Conservation (phyloP, 306 rosid species). For the Medicago lupulina region DNA sequence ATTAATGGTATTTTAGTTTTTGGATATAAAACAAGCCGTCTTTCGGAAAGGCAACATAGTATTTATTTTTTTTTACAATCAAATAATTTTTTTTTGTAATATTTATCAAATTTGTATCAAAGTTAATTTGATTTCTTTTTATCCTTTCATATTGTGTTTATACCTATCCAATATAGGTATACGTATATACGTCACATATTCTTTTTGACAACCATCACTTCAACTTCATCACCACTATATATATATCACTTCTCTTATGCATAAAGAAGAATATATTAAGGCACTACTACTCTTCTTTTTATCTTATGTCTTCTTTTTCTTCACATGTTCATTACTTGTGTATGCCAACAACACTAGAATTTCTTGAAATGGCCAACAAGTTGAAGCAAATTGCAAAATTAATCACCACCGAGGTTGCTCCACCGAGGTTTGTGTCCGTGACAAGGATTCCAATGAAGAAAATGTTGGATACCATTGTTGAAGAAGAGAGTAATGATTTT, state of each 20-base stretch:
- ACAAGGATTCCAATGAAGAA: conserved; percentile 41
- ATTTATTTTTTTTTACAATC: no score
- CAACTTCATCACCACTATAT: conserved; percentile 3
- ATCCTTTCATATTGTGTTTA: neutral
- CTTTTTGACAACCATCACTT: neutral
- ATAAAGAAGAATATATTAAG: no score
- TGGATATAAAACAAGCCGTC: no score
- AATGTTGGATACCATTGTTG: conserved; percentile 54
- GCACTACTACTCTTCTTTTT: conserved; percentile 15
- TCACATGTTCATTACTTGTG: neutral
- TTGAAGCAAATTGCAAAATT: conserved; percentile 29
- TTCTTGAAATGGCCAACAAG: conserved; percentile 40
- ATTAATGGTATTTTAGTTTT: no score
- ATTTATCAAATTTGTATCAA: no score
- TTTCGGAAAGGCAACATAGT: no score
- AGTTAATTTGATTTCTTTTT: no score
- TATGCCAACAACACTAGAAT: neutral
- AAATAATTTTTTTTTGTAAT: no score
- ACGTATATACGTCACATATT: neutral
- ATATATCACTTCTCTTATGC: neutral
- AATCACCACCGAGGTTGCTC: conserved; percentile 58
- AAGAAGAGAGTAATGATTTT: conserved; percentile 51
- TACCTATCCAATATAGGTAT: neutral
- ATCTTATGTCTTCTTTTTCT: neutral
- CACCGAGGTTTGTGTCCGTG: conserved; percentile 48